phyloP scores from a whole-genome alignment of 2,329 filamentous ascomycete species.

The Endothia cerciana region DNA sequence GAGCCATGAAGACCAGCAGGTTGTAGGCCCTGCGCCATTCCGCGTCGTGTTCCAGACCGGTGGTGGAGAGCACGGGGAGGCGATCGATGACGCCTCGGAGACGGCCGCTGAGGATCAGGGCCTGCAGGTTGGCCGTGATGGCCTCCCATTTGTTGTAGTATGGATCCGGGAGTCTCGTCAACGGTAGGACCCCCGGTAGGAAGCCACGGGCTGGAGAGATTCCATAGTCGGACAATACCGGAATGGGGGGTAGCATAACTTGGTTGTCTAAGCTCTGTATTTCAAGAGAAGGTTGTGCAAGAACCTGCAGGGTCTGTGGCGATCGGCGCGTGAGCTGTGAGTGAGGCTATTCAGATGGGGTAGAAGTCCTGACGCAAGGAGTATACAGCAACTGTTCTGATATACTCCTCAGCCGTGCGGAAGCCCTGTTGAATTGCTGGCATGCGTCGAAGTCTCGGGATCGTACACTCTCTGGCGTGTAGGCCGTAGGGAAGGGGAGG shows the following conservation, averaged over 20 bases:
- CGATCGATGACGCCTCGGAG: conserved; percentile 78
- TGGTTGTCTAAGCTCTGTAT: conserved; percentile 12
- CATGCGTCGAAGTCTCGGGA: conserved; percentile 39
- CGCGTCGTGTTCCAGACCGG: conserved; percentile 77
- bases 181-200: conserved; percentile 78
- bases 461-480: background rate
- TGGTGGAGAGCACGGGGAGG: conserved; percentile 82
- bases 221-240: conserved; percentile 75
- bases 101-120: conserved; percentile 81
- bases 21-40: conserved; percentile 96
- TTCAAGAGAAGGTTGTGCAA: background rate
- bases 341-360: conserved; percentile 17
- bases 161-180: conserved; percentile 79
- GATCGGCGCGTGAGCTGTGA: conserved; percentile 21
- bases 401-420: conserved; percentile 67
- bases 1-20: conserved; percentile 85
- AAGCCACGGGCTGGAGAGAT: conserved; percentile 82
- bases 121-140: conserved; percentile 82
- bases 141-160: conserved; percentile 98
- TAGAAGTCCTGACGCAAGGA: conserved; percentile 64
- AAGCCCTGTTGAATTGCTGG: conserved; percentile 37
- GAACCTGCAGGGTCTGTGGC: background rate
- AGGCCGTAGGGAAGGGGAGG: background rate
- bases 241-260: conserved; percentile 63
- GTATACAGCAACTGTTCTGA: conserved; percentile 61